Evolutionary conservation across 805 yeast species (phyloP).

Genomic region (Candida ficus): DNA sequence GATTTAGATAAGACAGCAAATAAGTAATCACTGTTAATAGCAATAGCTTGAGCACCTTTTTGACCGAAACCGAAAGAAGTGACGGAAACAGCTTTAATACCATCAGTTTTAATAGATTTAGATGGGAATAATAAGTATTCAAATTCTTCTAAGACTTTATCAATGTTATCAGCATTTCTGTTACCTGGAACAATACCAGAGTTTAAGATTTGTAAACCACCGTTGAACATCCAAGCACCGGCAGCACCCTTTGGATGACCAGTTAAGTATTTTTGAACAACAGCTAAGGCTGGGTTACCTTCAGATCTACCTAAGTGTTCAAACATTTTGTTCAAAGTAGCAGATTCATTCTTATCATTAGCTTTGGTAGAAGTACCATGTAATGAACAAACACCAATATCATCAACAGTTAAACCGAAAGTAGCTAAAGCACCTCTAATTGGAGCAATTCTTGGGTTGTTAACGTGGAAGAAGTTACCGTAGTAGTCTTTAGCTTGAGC

Average conservation of each 20-base stretch:
- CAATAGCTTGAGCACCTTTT: slow-evolving; percentile 96
- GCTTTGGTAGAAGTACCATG: slow-evolving; percentile 99
- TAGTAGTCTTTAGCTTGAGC: slow-evolving; percentile 87
- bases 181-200: slow-evolving; percentile 97
- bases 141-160: slow-evolving; percentile 71
- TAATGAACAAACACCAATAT: slow-evolving; percentile 94
- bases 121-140: slow-evolving; percentile 93
- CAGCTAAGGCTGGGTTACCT: slow-evolving; percentile 97
- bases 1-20: slow-evolving; percentile 72
- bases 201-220: slow-evolving; percentile 90
- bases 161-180: slow-evolving; percentile 97
- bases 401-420: slow-evolving; percentile 89
- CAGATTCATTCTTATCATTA: slow-evolving; percentile 96
- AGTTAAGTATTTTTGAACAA: slow-evolving; percentile 97
- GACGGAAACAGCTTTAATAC: slow-evolving; percentile 93
- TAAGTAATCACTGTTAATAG: slow-evolving; percentile 89
- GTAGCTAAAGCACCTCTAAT: slow-evolving; percentile 95
- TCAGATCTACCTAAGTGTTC: slow-evolving; percentile 91
- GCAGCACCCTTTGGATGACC: slow-evolving; percentile 99
- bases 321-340: slow-evolving; percentile 89
- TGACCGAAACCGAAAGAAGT: slow-evolving; percentile 99
- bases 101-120: slow-evolving; percentile 88
- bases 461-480: slow-evolving; percentile 91
- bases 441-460: slow-evolving; percentile 94
- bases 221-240: slow-evolving; percentile 99